Evolutionary conservation across 129 eudicot genomes (phyloP).

Genomic region (Chrysanthemum lavandulifolium): DNA sequence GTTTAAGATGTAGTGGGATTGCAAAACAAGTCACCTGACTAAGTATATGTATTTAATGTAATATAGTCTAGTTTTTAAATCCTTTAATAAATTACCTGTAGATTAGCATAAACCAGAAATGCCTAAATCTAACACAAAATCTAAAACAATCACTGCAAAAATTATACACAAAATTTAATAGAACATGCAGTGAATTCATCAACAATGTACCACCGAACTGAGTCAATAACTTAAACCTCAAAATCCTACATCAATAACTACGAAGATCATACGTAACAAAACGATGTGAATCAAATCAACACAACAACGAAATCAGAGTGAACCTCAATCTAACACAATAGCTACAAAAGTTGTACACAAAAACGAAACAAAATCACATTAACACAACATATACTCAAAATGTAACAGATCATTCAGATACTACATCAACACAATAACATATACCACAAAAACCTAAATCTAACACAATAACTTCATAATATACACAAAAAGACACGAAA

Average conservation of each 20-base stretch:
- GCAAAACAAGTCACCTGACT: no score
- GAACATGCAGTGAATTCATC: neutral
- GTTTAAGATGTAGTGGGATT: no score
- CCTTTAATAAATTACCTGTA: no score
- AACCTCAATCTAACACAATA: neutral
- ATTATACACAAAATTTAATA: neutral
- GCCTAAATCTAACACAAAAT: neutral
- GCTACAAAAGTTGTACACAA: neutral
- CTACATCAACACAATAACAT: neutral
- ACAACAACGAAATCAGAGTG: no score
- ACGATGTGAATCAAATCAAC: no score
- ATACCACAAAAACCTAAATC: neutral
- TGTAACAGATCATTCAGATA: no score
- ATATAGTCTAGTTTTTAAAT: no score
- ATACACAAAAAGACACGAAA: neutral
- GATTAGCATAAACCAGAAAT: neutral
- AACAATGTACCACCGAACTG: no score
- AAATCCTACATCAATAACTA: neutral
- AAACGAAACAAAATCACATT: neutral
- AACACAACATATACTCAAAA: neutral
- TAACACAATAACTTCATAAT: neutral
- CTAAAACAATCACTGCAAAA: neutral
- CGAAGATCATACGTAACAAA: neutral
- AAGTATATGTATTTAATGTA: no score
- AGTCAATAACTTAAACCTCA: neutral